Evolutionary conservation across 495 filamentous ascomycete species (phyloP), one percentile per base, ranked within the genome.

Genomic region (Physcia stellaris): DNA sequence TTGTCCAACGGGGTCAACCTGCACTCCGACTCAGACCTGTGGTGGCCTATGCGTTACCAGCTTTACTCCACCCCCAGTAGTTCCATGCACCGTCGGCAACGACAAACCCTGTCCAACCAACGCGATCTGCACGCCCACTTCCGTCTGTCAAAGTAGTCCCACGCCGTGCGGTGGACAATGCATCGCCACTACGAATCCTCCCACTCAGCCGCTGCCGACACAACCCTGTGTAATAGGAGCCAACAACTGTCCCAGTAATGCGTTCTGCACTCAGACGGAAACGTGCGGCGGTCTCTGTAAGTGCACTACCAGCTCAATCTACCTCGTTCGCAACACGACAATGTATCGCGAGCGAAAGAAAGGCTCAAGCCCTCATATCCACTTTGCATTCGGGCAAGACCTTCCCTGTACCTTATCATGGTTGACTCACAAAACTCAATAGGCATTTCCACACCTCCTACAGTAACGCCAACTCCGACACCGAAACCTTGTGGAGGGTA

Each of bases 181-280:
- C 26, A 28, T 28, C 26, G 26, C 26, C 26, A 28, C 26, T 9
- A 28, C 26, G 26, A 9, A 28, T 9, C 9, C 26, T 28, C 26
- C 26, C n/a, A 9, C 26, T 28, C 26, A 9, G 13, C 26, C 30
- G 56, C 58, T 12, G 51, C 52, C 12, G 55, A 32, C 30, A 5
- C 30, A 32, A 18, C 23, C 17, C 17, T 43, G 41, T 21, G 26
- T 40, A n/a, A 33, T 43, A 12, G 41, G 41, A 15, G 41, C 35
- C 17, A 13, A 6, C 4, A 15, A 20, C n/a, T 43, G 41, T 16
- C 35, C 41, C 12, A 41, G 31, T 19, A 35, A 24, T 6, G 39
- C 41, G n/a, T 24, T 19, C 38, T 43, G 41, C 19, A 26, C 35
- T 7, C 37, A 43, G 19, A 43, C 41, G 6, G 17, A 12, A 24